Conservation (phyloP, 164 flowering plant species). For the Vitis rupestris region DNA sequence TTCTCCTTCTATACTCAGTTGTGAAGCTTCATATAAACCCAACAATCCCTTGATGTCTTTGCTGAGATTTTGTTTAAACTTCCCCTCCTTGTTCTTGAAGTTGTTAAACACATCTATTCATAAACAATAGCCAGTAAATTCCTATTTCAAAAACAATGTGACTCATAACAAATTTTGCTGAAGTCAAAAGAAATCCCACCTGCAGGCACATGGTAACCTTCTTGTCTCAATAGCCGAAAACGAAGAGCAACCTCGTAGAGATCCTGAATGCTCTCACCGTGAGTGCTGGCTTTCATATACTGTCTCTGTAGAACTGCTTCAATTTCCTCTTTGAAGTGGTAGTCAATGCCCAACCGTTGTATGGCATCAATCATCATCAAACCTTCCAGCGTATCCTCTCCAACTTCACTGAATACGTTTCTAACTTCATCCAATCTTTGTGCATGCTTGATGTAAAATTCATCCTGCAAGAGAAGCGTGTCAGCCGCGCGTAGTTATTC, state of each 20-base stretch:
- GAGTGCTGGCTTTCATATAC: background rate
- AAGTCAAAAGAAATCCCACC: background rate
- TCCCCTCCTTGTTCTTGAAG: background rate
- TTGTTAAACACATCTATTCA: no score
- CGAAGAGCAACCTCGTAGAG: no score
- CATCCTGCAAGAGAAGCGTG: no score
- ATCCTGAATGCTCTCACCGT: no score
- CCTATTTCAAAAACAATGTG: no score
- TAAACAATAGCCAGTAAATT: no score
- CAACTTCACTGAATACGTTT: background rate
- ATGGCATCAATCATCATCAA: background rate
- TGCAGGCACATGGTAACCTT: no score
- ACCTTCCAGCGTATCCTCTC: background rate
- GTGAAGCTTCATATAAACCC: slow-evolving; percentile 32
- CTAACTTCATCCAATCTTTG: no score
- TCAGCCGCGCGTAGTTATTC: no score
- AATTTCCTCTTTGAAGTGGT: background rate
- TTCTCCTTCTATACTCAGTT: slow-evolving; percentile 37
- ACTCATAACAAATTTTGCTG: no score
- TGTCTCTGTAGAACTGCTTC: background rate
- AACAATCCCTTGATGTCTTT: slow-evolving; percentile 21
- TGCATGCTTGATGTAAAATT: no score
- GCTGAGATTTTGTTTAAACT: background rate
- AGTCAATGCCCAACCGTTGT: background rate
- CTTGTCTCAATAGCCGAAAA: no score